Evolutionary conservation across 2,329 filamentous ascomycete genomes (phyloP).

Genomic region (Colletotrichum shisoi): DNA sequence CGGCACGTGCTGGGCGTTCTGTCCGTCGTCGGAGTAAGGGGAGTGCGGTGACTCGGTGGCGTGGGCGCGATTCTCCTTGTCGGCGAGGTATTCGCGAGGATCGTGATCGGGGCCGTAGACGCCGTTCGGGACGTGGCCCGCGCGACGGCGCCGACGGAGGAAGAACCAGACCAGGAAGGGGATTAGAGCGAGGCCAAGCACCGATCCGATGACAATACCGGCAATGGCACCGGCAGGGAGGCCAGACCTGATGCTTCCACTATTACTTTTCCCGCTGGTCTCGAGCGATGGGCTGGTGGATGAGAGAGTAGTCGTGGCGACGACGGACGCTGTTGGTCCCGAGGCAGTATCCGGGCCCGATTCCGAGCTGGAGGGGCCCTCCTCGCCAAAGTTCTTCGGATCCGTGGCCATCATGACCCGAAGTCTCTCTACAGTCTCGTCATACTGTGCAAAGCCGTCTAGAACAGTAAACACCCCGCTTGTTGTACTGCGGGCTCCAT

Average conservation of each 20-base stretch:
- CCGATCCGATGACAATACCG: constrained; percentile 57
- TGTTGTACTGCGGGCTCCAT: constrained; percentile 5
- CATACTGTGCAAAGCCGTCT: background rate
- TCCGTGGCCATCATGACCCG: no score
- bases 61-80: constrained; percentile 56
- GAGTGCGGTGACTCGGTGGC: constrained; percentile 53
- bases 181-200: constrained; percentile 52
- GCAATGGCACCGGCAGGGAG: constrained; percentile 56
- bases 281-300: background rate
- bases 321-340: no score
- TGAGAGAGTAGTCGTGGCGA: background rate
- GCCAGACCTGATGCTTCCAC: constrained; percentile 34
- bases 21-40: constrained; percentile 55
- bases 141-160: constrained; percentile 49
- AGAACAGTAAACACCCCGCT: constrained; percentile 26
- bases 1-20: constrained; percentile 38
- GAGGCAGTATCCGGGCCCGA: no score
- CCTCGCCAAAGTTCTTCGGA: background rate
- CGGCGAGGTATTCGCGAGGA: constrained; percentile 53
- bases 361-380: background rate
- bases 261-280: background rate
- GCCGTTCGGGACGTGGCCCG: constrained; percentile 42
- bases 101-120: constrained; percentile 44
- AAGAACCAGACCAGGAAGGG: constrained; percentile 54
- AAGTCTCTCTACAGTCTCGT: background rate